These are phyloP conservation scores for Gyromitra esculenta DNA, from an alignment of 2,329 filamentous ascomycete species.

Conservation along the genomic window DNA sequence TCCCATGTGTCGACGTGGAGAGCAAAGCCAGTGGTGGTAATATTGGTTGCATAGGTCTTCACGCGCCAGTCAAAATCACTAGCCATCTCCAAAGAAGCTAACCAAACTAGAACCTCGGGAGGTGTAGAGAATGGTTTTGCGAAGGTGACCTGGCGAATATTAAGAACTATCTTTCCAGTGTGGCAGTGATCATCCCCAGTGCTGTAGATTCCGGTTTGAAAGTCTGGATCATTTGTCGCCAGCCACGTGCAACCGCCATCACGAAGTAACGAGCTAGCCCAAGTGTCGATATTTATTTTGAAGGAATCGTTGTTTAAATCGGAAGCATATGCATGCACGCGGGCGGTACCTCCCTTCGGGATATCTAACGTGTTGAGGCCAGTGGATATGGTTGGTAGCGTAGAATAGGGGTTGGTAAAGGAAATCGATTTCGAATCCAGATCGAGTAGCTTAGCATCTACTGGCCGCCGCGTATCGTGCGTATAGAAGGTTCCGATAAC, in stretches of 20 bases:
- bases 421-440: neutral
- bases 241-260: constrained; percentile 10
- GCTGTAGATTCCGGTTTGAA: constrained; percentile 11
- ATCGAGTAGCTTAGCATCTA: neutral
- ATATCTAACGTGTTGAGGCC: neutral
- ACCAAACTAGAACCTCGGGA: constrained; percentile 20
- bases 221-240: constrained; percentile 10
- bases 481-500: neutral
- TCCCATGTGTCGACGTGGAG: neutral
- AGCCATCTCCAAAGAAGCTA: constrained; percentile 3
- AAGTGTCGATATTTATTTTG: neutral
- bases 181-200: constrained; percentile 2
- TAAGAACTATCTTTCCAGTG: neutral
- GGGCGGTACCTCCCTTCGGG: neutral
- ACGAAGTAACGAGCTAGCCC: neutral
- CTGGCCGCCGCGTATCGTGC: neutral
- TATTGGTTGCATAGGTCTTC: constrained; percentile 2
- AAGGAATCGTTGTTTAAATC: neutral
- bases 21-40: constrained; percentile 16
- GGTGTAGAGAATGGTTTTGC: neutral
- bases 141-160: constrained; percentile 10
- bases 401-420: neutral
- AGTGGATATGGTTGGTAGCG: neutral
- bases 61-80: neutral
- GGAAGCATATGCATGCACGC: constrained; percentile 22